phyloP scores from a whole-genome alignment of 2,329 filamentous ascomycete genomes.

The Myriangium duriaei region DNA sequence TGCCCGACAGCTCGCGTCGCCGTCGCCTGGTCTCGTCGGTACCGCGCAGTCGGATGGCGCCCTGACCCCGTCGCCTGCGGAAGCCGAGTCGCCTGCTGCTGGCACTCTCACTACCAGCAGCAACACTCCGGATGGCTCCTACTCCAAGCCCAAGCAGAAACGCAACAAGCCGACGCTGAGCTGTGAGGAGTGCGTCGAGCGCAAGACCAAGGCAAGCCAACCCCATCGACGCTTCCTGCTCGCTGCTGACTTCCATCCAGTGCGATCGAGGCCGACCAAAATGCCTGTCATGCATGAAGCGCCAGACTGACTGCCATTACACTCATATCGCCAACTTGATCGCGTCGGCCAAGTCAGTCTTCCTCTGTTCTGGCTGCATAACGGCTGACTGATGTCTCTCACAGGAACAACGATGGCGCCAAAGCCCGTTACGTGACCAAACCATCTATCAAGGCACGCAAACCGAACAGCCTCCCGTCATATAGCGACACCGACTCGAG shows the following conservation, averaged over 20 bases:
- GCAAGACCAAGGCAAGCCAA: constrained; percentile 60
- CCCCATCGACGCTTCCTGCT: constrained; percentile 2
- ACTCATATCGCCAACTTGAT: constrained; percentile 64
- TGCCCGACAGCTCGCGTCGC: not conserved
- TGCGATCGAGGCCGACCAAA: constrained; percentile 60
- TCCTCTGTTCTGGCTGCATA: constrained; percentile 1
- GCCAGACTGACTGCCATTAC: constrained; percentile 64
- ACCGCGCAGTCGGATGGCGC: not conserved
- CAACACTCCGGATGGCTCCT: constrained; percentile 8
- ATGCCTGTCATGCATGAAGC: constrained; percentile 51
- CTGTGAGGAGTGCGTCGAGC: constrained; percentile 67
- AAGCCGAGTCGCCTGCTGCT: not conserved
- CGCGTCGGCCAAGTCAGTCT: constrained; percentile 46
- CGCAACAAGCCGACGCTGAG: constrained; percentile 73
- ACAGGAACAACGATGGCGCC: constrained; percentile 15
- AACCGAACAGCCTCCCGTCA: constrained; percentile 17
- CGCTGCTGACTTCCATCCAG: constrained; percentile 29
- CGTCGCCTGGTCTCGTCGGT: not conserved
- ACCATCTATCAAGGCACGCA: constrained; percentile 23
- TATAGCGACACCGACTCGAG: constrained; percentile 13
- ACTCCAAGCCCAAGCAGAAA: constrained; percentile 49
- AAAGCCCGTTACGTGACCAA: constrained; percentile 20
- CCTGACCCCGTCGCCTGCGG: not conserved
- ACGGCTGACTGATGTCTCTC: not conserved
- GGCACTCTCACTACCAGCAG: not conserved